Evolutionary conservation across 1,284 basidiomycete species (phyloP).

Genomic region (Sparassis latifolia): DNA sequence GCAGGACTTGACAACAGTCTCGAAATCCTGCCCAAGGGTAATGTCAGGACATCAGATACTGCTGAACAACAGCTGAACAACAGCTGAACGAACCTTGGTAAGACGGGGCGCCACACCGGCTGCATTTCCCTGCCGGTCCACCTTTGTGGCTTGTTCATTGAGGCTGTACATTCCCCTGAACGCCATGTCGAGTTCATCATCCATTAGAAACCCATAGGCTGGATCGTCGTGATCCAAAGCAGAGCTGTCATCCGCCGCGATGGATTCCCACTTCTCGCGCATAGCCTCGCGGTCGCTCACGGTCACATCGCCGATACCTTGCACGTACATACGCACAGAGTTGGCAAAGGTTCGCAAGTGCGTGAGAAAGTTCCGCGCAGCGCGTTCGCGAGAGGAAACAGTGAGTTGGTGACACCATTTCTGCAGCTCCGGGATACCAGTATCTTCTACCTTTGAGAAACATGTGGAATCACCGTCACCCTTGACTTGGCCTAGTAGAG

Average conservation of each 20-base stretch:
- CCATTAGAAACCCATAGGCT: conserved; percentile 26
- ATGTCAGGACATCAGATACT: background rate
- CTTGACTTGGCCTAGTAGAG: conserved; percentile 40
- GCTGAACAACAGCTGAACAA: background rate
- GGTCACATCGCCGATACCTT: conserved; percentile 45
- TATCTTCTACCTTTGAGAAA: conserved; percentile 48
- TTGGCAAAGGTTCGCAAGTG: conserved; percentile 44
- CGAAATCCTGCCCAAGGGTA: conserved; percentile 37
- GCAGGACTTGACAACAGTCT: conserved; percentile 33
- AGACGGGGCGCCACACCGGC: conserved; percentile 42
- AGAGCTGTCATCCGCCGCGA: conserved; percentile 15
- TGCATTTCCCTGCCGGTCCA: conserved; percentile 34
- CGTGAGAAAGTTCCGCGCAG: conserved; percentile 39
- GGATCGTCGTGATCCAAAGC: conserved; percentile 17
- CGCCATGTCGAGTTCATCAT: conserved; percentile 25
- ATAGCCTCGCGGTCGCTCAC: conserved; percentile 40
- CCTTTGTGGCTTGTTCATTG: conserved; percentile 22
- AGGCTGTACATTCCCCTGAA: background rate
- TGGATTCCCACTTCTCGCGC: conserved; percentile 48
- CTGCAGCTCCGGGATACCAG: conserved; percentile 50
- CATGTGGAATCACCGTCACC: conserved; percentile 53
- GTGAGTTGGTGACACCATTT: conserved; percentile 54
- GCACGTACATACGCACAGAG: conserved; percentile 41
- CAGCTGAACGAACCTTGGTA: conserved; percentile 28
- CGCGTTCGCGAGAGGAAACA: conserved; percentile 45